Evolutionary conservation across 1,139 yeast species (phyloP), one percentile per base, ranked within the genome.

Genomic region (Candida sp.): DNA sequence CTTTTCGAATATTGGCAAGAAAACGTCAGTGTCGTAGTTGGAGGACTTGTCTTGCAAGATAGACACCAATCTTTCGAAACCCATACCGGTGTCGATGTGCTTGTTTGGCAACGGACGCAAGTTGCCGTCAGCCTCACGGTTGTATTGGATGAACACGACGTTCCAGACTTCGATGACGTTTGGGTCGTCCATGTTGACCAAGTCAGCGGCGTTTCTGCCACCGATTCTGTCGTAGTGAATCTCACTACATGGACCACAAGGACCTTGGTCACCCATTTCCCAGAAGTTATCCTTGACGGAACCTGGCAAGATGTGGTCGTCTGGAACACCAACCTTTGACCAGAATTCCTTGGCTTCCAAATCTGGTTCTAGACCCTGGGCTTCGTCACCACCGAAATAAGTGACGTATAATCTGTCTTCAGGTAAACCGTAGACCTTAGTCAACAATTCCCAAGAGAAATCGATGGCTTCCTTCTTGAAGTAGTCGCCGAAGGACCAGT

Each of bases 211-310:
- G 66, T 94, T 93, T 77, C 99, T 85, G 51, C 98, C 98, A 56
- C 99, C 99, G 58, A 94, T 91, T 73, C 99, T 86, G 70, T 94
- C 99, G 71, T 91, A 94, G 72, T 94, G 99, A 61, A 94, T 83
- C 72, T 94, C 99, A 22, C 97, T 90, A 76, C 99, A 96, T 47
- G 99, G 99, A 57, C 99, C 99, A 78, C 99, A 94, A 44, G 99
- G 99, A 59, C 99, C 99, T 76, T 93, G 98, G 67, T 96, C 99
- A 62, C 99, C 99, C 99, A 94, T 94, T 78, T 96, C 99, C 99
- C 99, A 94, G 72, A 94, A 94, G 76, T 94, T 94, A 69, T 94
- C 99, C 67, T 86, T 78, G 50, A 86, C 90, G 58, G 86, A 78
- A 52, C 99, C 99, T 26, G 98, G 97, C 59, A 94, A 77, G 61